Base-by-base conservation (phyloP, 1,284 basidiomycete species). In the Trametes pubescens region DNA sequence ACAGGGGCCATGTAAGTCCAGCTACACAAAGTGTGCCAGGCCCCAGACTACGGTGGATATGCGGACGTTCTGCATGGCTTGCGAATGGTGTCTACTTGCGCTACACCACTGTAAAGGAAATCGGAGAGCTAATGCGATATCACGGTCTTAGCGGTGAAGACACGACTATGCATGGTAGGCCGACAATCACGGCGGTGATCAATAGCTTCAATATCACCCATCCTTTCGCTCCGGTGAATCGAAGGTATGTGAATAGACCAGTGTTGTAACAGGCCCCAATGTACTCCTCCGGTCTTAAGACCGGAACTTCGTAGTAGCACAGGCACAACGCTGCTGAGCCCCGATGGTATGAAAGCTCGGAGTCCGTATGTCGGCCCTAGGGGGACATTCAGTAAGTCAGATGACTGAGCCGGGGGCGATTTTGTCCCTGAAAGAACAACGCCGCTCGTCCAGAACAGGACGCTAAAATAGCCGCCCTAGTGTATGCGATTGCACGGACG, bases 361-460 rank as follows among this genome's bases (percentile, higher is more conserved):
- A 40, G 26, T 26, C 37, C 40, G 32, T 21, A 22, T 26, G 34
- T 49, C 51, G n/a, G 21, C 46, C 16, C 26, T 13, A 49, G 8
- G 16, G 7, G 32, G 62, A 34, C 34, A 48, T 57, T 21, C 35
- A 53, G 10, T 51, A 40, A 53, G 54, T 24, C 14, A 54, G 51
- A 52, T 56, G 53, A 60, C 57, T 38, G 26, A 52, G 54, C 54
- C 34, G 40, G 35, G 49, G 10, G 48, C 29, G n/a, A 22, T 16
- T 18, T 14, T 14, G 58, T 48, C 57, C 62, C 62, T 64, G 57
- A 47, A 57, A 37, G 52, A 64, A 64, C 46, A 16, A 16, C 51
- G 44, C 37, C 26, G 51, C 38, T 59, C 52, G 18, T 37, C 52
- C 26, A 29, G 38, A 59, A 51, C 1, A n/a, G 46, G 47, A 10